These are phyloP conservation scores for Teratosphaeria epicoccoides DNA, from an alignment of 2,329 filamentous ascomycete species.

Conservation along the genomic window DNA sequence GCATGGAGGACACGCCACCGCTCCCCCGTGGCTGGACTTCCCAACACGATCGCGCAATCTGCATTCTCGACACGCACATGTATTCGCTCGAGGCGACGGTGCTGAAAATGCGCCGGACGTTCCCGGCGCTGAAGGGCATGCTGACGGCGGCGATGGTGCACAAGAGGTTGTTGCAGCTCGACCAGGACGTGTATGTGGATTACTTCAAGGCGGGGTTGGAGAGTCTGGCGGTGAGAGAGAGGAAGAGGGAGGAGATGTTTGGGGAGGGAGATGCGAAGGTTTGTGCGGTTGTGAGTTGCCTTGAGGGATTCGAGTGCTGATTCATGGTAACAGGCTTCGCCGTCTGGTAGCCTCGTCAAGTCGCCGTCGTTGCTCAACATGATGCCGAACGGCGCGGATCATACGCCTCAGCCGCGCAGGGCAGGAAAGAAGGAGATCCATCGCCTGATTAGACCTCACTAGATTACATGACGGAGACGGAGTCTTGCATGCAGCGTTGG, in stretches of 20 bases:
- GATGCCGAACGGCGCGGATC: not conserved
- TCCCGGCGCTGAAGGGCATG: constrained; percentile 18
- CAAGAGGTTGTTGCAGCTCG: constrained; percentile 25
- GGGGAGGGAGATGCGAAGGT: not conserved
- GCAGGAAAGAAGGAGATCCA: not conserved
- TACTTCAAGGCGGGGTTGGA: constrained; percentile 17
- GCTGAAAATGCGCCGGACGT: constrained; percentile 20
- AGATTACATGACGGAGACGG: not conserved
- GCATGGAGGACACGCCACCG: constrained; percentile 17
- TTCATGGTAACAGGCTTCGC: not conserved
- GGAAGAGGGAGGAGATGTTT: not conserved
- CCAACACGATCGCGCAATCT: constrained; percentile 26
- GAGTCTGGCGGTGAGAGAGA: not conserved
- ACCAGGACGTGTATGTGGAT: constrained; percentile 24
- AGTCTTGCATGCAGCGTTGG: not conserved
- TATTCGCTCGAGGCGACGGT: constrained; percentile 22
- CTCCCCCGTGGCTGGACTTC: constrained; percentile 21
- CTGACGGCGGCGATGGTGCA: constrained; percentile 25
- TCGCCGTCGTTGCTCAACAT: not conserved
- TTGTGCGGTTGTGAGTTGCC: not conserved
- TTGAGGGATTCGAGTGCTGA: not conserved
- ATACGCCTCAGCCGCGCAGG: not conserved
- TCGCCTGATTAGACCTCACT: not conserved
- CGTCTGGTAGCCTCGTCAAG: not conserved
- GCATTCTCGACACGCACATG: constrained; percentile 23